Base-by-base conservation (phyloP, 208 protist genomes). In the Novymonas esmeraldas region DNA sequence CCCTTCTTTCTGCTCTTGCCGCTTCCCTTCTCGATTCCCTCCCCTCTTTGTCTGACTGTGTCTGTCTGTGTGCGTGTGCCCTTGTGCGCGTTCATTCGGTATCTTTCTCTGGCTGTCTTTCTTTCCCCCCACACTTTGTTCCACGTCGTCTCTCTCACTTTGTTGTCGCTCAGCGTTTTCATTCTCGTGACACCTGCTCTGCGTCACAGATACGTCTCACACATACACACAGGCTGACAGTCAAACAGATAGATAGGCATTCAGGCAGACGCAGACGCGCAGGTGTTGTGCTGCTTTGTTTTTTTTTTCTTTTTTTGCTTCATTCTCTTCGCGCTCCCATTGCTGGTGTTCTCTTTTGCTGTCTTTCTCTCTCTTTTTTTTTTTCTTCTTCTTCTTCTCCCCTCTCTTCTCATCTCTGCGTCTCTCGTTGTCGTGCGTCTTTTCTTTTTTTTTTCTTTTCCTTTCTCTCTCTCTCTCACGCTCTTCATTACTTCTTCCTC, bases 301-400 rank as follows among this genome's bases (percentile, higher is more conserved):
- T 29, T 18, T 14, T 18, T 49, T 28, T 26, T 50, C 6, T 50
- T 50, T 50, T 50, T 29, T 50, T n/a, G 22, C 2, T 28, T 14
- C 28, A 0, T 13, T 7, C 10, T 29, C 45, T n/a, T 22, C 22
- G 22, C 45, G 28, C 45, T 28, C 11, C 20, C 45, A n/a, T 29
- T 50, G 4, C 11, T 50, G 45, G 22, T 7, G 6, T 4, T 49
- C 26, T 6, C 5, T 7, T 9, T 22, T 46, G 10, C 16, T 29
- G 22, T 28, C 22, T 6, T 28, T 34, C 45, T 49, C 31, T 20
- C 54, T 31, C 34, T 70, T 41, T 46, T 61, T 55, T 70, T 60
- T 41, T 42, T 34, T 26, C 51, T 34, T 41, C 26, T 38, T n/a
- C 6, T 33, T n/a, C 18, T 63, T 28, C 20, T 41, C 18, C 5